Evolutionary conservation across 2,329 filamentous ascomycete genomes (phyloP).

Genomic region (Aspergillus tubingensis): DNA sequence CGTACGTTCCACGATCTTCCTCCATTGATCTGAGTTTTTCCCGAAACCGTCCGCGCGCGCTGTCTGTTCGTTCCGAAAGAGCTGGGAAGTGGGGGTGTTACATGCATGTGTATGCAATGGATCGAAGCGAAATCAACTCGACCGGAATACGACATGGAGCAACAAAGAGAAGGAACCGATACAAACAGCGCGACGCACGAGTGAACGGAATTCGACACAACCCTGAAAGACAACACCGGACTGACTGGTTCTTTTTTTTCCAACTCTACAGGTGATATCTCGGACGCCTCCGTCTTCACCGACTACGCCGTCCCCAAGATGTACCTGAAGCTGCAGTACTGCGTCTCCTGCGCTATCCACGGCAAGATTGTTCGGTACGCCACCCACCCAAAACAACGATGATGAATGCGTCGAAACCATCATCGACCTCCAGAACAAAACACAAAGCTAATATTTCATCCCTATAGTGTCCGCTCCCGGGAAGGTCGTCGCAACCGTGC

Average conservation of each 20-base stretch:
- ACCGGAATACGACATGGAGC: background rate
- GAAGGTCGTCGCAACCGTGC: constrained; percentile 98
- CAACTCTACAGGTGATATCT: constrained; percentile 85
- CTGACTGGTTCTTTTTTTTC: constrained; percentile 18
- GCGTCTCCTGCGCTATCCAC: constrained; percentile 99
- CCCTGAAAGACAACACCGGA: constrained; percentile 7
- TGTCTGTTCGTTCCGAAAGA: constrained; percentile 16
- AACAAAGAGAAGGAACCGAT: background rate
- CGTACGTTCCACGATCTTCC: constrained; percentile 66
- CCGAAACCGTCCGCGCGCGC: constrained; percentile 12
- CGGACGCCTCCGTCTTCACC: constrained; percentile 96
- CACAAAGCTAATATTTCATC: constrained; percentile 18
- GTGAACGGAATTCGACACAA: background rate
- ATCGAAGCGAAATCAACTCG: background rate
- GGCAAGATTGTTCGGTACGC: constrained; percentile 99
- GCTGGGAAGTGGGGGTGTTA: background rate
- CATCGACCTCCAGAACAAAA: constrained; percentile 5
- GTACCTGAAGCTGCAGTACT: constrained; percentile 99
- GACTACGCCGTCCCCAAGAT: constrained; percentile 99
- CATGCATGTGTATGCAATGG: background rate
- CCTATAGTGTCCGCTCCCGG: constrained; percentile 84
- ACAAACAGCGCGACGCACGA: constrained; percentile 8
- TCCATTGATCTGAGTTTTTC: constrained; percentile 12
- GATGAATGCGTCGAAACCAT: background rate
- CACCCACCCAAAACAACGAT: constrained; percentile 36